These are phyloP conservation scores for Linum usitatissimum DNA, from an alignment of 345 rosid species.

Conservation along the genomic window DNA sequence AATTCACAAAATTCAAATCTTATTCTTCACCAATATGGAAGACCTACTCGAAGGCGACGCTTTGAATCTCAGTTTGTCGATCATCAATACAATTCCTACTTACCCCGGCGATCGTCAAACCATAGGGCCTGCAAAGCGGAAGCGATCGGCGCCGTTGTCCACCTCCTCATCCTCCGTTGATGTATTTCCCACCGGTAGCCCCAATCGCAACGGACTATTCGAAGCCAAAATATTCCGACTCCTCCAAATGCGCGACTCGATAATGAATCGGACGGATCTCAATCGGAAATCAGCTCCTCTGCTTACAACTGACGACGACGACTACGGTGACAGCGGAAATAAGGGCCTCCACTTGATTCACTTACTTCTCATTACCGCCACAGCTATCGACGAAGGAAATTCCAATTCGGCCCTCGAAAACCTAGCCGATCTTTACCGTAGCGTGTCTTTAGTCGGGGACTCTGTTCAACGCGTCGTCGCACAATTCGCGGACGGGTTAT, in stretches of 20 bases:
- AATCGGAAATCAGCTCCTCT: conserved; percentile 14
- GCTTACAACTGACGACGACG: conserved; percentile 13
- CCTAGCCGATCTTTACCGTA: conserved; percentile 34
- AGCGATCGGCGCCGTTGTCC: conserved; percentile 11
- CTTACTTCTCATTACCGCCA: conserved; percentile 42
- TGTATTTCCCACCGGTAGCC: neutral
- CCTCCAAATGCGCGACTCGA: conserved; percentile 47
- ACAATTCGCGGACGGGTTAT: conserved; percentile 43
- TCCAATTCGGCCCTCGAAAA: conserved; percentile 22
- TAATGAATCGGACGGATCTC: conserved; percentile 27
- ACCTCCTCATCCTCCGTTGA: conserved; percentile 1
- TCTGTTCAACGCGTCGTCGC: conserved; percentile 58
- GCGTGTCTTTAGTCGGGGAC: conserved; percentile 39
- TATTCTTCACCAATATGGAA: too few species aligned
- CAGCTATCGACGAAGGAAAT: conserved; percentile 36
- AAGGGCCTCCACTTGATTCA: conserved; percentile 57
- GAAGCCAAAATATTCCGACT: conserved; percentile 41
- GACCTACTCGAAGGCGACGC: too few species aligned
- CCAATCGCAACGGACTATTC: conserved; percentile 13
- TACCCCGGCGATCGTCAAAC: too few species aligned
- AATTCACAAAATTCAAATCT: too few species aligned
- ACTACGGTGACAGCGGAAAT: conserved; percentile 6
- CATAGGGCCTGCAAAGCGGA: conserved; percentile 17
- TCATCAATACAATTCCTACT: too few species aligned
- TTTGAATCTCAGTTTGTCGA: too few species aligned